A percentile compares a stretch with the other conserved stretches of the same genome.
Evolutionary conservation across 495 filamentous ascomycete genomes (phyloP).

Genomic region (Cercophora newfieldiana): DNA sequence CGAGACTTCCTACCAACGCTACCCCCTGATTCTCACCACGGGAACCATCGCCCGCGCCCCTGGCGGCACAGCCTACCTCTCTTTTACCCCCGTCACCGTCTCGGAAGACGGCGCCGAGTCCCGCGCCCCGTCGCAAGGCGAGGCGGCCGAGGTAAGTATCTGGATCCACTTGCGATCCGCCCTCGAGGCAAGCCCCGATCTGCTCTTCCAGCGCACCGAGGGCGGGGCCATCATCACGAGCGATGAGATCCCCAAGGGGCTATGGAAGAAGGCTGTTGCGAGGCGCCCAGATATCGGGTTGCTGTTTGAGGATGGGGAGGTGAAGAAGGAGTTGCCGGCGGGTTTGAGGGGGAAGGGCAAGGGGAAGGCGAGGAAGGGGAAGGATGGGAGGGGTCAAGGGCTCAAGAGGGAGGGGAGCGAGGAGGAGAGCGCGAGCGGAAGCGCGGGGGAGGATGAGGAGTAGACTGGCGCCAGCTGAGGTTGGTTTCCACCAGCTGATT

Average conservation of each 20-base stretch:
- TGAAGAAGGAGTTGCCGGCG: constrained; percentile 47
- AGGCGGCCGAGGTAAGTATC: constrained; percentile 35
- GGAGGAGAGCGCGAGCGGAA: constrained; percentile 30
- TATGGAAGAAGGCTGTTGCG: constrained; percentile 41
- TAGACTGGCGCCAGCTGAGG: neutral
- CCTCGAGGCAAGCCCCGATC: constrained; percentile 27
- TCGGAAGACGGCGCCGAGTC: constrained; percentile 20
- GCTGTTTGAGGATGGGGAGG: constrained; percentile 38
- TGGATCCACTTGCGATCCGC: constrained; percentile 39
- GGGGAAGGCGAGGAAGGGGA: constrained; percentile 43
- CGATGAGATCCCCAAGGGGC: constrained; percentile 33
- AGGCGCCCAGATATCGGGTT: constrained; percentile 36
- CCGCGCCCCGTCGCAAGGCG: constrained; percentile 4
- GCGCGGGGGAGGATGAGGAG: constrained; percentile 18
- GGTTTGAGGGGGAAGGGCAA: constrained; percentile 42
- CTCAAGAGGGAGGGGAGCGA: constrained; percentile 32
- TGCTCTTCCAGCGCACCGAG: constrained; percentile 35
- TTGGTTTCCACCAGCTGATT: constrained; percentile 3
- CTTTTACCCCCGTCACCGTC: constrained; percentile 30
- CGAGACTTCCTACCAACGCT: constrained; percentile 42
- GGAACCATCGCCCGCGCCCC: constrained; percentile 37
- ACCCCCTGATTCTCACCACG: constrained; percentile 34
- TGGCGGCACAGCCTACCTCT: constrained; percentile 28
- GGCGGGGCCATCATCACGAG: constrained; percentile 32
- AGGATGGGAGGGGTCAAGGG: constrained; percentile 30